A percentile compares a stretch with the other conserved stretches of the same genome.
Evolutionary conservation across 2,329 filamentous ascomycete genomes (phyloP).

Genomic region (Botrytis porri): DNA sequence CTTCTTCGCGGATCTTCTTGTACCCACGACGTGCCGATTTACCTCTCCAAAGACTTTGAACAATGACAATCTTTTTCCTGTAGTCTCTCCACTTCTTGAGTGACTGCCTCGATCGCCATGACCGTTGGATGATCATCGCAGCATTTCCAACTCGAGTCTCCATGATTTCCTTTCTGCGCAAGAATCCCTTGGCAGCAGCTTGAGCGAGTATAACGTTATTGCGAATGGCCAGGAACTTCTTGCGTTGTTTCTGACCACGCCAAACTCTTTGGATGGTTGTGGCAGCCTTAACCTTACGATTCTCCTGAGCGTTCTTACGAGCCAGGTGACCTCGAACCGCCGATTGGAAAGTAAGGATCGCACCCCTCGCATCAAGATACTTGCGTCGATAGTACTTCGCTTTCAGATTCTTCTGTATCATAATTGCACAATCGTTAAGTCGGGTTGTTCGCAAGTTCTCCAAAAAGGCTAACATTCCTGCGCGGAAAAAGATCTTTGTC

Average conservation of each 20-base stretch:
- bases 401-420: constrained; percentile 98
- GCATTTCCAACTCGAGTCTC: constrained; percentile 92
- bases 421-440: constrained; percentile 88
- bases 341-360: constrained; percentile 78
- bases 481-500: constrained; percentile 99
- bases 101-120: constrained; percentile 79
- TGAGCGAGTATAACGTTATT: constrained; percentile 85
- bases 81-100: constrained; percentile 82
- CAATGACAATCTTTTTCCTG: constrained; percentile 80
- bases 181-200: constrained; percentile 85
- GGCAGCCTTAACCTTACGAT: constrained; percentile 79
- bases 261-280: constrained; percentile 94
- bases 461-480: constrained; percentile 96
- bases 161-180: constrained; percentile 87
- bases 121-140: constrained; percentile 83
- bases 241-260: constrained; percentile 88
- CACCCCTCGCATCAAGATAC: constrained; percentile 81
- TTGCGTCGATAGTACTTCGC: constrained; percentile 93
- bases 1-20: constrained; percentile 90
- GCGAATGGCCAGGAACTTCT: constrained; percentile 72
- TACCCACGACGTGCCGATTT: constrained; percentile 77
- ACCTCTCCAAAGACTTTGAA: constrained; percentile 92
- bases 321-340: constrained; percentile 74
- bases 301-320: constrained; percentile 72
- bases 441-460: constrained; percentile 89